Evolutionary conservation across 2,329 filamentous ascomycete genomes (phyloP).

Genomic region (Aaosphaeria arxii): DNA sequence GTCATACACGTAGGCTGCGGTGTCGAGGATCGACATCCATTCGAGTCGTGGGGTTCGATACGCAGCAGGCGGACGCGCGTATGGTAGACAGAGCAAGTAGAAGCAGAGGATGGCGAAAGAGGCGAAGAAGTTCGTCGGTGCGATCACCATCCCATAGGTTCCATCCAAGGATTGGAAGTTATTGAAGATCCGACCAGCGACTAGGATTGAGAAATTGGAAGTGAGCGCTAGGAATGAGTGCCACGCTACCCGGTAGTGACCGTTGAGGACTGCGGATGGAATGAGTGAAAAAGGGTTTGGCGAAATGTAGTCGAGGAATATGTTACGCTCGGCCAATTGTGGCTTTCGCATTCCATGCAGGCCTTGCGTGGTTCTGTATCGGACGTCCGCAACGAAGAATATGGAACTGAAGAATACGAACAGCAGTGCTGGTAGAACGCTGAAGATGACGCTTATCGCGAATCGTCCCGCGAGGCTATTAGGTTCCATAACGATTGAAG

Average conservation of each 20-base stretch:
- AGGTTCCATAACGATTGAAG: not conserved
- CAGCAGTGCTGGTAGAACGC: not conserved
- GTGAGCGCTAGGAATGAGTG: not conserved
- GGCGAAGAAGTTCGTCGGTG: not conserved
- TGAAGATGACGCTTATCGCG: not conserved
- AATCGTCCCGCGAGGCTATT: not conserved
- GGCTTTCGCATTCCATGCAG: not conserved
- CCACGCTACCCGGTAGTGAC: not conserved
- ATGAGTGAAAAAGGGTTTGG: not conserved
- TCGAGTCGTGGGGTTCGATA: not conserved
- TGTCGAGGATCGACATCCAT: not conserved
- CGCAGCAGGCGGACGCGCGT: not conserved
- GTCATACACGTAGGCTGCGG: not conserved
- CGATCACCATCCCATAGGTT: not conserved
- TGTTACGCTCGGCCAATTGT: not conserved
- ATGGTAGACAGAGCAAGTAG: not conserved
- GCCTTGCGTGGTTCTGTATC: not conserved
- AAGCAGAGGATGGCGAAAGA: not conserved
- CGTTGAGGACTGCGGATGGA: not conserved
- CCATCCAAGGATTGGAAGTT: not conserved
- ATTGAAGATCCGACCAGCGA: not conserved
- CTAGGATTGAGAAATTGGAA: not conserved
- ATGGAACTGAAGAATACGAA: not conserved
- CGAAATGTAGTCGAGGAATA: not conserved
- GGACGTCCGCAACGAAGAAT: not conserved